Percentiles rank a stretch among this genome's conserved stretches.
Evolutionary conservation across 257 asterid species (phyloP).

Genomic region (Ilex aquifolium): DNA sequence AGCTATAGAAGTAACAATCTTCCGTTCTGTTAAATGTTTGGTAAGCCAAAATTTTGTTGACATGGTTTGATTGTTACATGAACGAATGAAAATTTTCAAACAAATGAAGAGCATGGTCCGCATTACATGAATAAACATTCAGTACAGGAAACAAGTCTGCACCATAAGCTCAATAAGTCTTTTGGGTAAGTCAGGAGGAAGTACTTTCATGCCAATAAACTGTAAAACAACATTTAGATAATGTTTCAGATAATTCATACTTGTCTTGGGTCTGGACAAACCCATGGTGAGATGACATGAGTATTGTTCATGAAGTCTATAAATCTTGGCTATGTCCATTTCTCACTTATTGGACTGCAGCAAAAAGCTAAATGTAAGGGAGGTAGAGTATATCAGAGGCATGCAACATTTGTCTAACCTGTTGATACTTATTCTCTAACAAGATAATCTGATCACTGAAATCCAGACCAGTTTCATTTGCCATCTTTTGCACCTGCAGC

Average conservation of each 20-base stretch:
- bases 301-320: not conserved
- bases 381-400: conserved; percentile 17
- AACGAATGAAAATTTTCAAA: not conserved
- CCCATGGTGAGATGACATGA: not conserved
- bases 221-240: not conserved
- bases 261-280: not conserved
- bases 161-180: no score
- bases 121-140: not conserved
- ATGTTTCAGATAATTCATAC: not conserved
- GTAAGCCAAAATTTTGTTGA: no score
- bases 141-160: not conserved
- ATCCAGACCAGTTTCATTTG: conserved; percentile 88
- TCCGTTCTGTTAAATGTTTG: no score
- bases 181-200: no score
- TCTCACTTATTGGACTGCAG: not conserved
- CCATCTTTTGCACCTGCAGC: conserved; percentile 75
- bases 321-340: not conserved
- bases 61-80: not conserved
- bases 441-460: conserved; percentile 70
- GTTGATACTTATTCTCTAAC: conserved; percentile 74
- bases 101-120: not conserved
- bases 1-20: no score
- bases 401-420: conserved; percentile 34
- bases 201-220: not conserved
- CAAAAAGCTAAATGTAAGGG: not conserved